Evolutionary conservation across 208 protist species (phyloP).

Genomic region (Trichomonas vaginalis): DNA sequence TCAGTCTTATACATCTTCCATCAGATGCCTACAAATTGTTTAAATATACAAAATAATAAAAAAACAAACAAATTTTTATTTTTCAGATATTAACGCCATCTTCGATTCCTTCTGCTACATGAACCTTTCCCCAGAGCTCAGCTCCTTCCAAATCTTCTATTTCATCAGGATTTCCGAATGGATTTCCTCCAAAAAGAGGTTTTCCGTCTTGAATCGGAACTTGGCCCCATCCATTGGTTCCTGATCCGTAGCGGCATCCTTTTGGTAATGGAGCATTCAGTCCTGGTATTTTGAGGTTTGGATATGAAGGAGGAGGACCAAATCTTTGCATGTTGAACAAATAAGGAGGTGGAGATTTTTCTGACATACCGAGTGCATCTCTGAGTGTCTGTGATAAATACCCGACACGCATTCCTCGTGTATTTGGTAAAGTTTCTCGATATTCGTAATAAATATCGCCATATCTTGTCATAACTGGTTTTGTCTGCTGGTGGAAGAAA

Average conservation of each 20-base stretch:
- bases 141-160: background rate
- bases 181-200: background rate
- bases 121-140: background rate
- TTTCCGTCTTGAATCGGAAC: slow-evolving; percentile 55
- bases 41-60: background rate
- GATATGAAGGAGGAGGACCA: slow-evolving; percentile 90
- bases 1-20: too few relatives aligned
- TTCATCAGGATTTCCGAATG: background rate
- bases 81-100: background rate
- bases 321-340: slow-evolving; percentile 93
- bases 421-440: slow-evolving; percentile 68
- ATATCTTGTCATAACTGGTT: slow-evolving; percentile 59
- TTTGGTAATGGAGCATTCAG: slow-evolving; percentile 90
- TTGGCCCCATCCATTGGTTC: slow-evolving; percentile 87
- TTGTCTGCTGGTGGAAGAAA: slow-evolving; percentile 90
- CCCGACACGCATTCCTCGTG: slow-evolving; percentile 53
- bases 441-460: slow-evolving; percentile 72
- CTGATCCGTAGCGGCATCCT: slow-evolving; percentile 70
- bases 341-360: slow-evolving; percentile 78
- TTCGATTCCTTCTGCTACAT: background rate
- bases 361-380: slow-evolving; percentile 81
- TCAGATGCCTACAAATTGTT: too few relatives aligned
- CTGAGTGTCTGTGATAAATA: slow-evolving; percentile 62
- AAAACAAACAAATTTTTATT: background rate
- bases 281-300: slow-evolving; percentile 81